Evolutionary conservation across 768 basidiomycete genomes (phyloP).

Genomic region (Hygrocybe coccinea): DNA sequence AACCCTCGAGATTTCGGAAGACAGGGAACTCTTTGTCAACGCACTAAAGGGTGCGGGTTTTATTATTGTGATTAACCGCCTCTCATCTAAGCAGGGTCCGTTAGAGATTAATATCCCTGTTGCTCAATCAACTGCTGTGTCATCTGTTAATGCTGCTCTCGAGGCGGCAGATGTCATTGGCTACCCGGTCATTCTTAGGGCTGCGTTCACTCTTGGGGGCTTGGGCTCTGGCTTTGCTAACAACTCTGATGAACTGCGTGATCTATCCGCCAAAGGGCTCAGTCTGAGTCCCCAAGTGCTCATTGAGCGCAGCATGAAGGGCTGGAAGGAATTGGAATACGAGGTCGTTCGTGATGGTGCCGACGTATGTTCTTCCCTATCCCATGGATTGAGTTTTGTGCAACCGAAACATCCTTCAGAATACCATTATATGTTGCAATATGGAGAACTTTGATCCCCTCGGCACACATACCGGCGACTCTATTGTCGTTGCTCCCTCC

Average conservation of each 20-base stretch:
- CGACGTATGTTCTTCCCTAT: slow-evolving; percentile 55
- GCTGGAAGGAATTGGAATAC: slow-evolving; percentile 99
- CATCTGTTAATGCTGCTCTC: slow-evolving; percentile 89
- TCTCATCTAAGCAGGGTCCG: neutral
- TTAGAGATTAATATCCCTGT: slow-evolving; percentile 97
- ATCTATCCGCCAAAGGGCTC: slow-evolving; percentile 87
- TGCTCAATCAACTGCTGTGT: slow-evolving; percentile 93
- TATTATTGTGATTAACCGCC: neutral
- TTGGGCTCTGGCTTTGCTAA: slow-evolving; percentile 98
- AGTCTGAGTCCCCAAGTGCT: slow-evolving; percentile 91
- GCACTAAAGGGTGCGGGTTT: slow-evolving; percentile 79
- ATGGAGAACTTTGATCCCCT: slow-evolving; percentile 99
- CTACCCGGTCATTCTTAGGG: slow-evolving; percentile 95
- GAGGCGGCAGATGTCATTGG: slow-evolving; percentile 87
- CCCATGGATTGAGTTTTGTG: slow-evolving; percentile 2
- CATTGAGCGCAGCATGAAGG: slow-evolving; percentile 97
- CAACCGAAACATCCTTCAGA: slow-evolving; percentile 41
- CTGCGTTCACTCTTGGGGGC: slow-evolving; percentile 96
- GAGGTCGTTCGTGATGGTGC: slow-evolving; percentile 98
- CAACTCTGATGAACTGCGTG: slow-evolving; percentile 88
- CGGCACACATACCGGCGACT: slow-evolving; percentile 98
- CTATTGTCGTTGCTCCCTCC: slow-evolving; percentile 97
- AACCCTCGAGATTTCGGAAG: slow-evolving; percentile 95
- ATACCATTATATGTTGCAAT: slow-evolving; percentile 99
- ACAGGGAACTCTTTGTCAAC: slow-evolving; percentile 92